Evolutionary conservation across 2,329 filamentous ascomycete species (phyloP).

Genomic region (Sporothrix variecibatus): DNA sequence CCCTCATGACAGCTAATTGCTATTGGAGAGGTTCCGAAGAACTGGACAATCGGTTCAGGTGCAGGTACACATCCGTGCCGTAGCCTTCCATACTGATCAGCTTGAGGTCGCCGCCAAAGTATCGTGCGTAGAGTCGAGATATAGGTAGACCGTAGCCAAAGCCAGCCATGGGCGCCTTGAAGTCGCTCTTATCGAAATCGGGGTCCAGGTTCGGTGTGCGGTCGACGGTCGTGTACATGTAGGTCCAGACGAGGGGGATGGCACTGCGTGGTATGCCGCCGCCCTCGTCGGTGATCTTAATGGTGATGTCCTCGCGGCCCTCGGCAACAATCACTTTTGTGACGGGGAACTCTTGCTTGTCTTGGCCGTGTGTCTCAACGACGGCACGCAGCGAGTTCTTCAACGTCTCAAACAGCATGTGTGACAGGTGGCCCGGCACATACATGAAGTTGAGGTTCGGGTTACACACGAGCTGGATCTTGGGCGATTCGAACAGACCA

Average conservation of each 20-base stretch:
- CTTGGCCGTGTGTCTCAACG: conserved; percentile 90
- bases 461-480: conserved; percentile 94
- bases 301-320: conserved; percentile 97
- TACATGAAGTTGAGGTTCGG: conserved; percentile 98
- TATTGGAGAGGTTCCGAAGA: conserved; percentile 97
- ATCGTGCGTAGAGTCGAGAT: conserved; percentile 88
- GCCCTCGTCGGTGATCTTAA: conserved; percentile 96
- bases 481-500: conserved; percentile 92
- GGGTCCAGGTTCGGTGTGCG: conserved; percentile 92
- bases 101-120: conserved; percentile 96
- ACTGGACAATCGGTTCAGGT: conserved; percentile 92
- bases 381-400: conserved; percentile 98
- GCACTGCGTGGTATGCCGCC: conserved; percentile 90
- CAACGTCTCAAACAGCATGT: conserved; percentile 99
- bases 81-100: conserved; percentile 99
- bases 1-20: conserved; percentile 86
- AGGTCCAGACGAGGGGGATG: conserved; percentile 98
- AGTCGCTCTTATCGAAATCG: conserved; percentile 98
- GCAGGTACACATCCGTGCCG: conserved; percentile 96
- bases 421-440: conserved; percentile 94
- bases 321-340: conserved; percentile 98
- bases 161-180: conserved; percentile 98
- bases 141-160: conserved; percentile 98
- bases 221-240: conserved; percentile 99
- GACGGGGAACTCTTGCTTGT: conserved; percentile 93